Conservation (phyloP, 805 yeast species). For the Yarrowia deformans region DNA sequence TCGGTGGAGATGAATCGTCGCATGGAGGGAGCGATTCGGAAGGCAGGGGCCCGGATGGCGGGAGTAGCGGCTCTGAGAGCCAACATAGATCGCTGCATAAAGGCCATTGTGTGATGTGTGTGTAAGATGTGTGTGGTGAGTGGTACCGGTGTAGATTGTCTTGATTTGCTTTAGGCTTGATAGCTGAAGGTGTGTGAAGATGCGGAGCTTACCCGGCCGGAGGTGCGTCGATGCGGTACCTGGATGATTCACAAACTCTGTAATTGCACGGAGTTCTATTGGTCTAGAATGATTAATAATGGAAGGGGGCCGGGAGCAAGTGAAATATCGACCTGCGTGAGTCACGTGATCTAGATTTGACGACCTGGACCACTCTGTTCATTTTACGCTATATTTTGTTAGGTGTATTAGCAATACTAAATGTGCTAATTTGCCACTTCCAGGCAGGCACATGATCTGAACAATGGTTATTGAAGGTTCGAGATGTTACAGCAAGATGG, state of each 20-base stretch:
- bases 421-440: no score
- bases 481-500: no score
- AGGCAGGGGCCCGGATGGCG: conserved; percentile 32
- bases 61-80: conserved; percentile 37
- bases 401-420: no score
- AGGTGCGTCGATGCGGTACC: conserved; percentile 28
- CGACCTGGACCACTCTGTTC: no score
- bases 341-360: no score
- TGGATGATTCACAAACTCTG: background rate
- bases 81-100: conserved; percentile 38
- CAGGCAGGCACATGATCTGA: no score
- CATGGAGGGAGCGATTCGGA: conserved; percentile 36
- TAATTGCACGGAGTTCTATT: conserved; percentile 11
- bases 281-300: background rate
- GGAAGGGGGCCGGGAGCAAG: background rate
- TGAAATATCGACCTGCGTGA: background rate
- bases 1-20: conserved; percentile 72
- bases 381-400: no score
- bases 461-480: no score
- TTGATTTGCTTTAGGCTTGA: conserved; percentile 25
- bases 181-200: background rate
- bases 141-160: background rate
- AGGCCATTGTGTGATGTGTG: conserved; percentile 29
- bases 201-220: conserved; percentile 27
- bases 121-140: background rate